A percentile compares a stretch with the other conserved stretches of the same genome.
phyloP scores from a whole-genome alignment of 306 rosid species.

The Corylus heterophylla region DNA sequence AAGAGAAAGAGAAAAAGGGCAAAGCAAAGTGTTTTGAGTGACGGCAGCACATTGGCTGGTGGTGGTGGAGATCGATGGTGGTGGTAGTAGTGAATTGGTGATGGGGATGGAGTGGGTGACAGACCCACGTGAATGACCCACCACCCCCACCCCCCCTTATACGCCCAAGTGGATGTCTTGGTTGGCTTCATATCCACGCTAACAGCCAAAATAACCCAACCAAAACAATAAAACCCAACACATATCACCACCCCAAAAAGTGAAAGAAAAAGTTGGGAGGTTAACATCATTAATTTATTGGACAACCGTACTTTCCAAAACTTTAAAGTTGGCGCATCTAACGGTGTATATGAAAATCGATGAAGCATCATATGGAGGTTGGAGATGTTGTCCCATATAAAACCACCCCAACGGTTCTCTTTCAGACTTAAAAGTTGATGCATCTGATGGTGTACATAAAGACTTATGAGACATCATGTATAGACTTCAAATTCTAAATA shows the following conservation, averaged over 20 bases:
- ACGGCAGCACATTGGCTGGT: slow-evolving; percentile 50
- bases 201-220: slow-evolving; percentile 65
- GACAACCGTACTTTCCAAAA: too few relatives aligned
- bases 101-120: slow-evolving; percentile 68
- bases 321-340: too few relatives aligned
- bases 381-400: too few relatives aligned
- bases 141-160: slow-evolving; percentile 39
- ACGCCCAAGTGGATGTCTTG: slow-evolving; percentile 50
- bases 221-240: slow-evolving; percentile 47
- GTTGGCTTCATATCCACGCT: slow-evolving; percentile 95
- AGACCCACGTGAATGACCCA: slow-evolving; percentile 77
- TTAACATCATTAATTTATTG: slow-evolving; percentile 50
- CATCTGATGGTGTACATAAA: too few relatives aligned
- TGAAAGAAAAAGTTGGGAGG: slow-evolving; percentile 23
- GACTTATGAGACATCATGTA: too few relatives aligned
- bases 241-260: slow-evolving; percentile 27
- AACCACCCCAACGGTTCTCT: too few relatives aligned
- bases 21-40: slow-evolving; percentile 34
- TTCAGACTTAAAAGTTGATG: too few relatives aligned
- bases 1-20: background rate
- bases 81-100: slow-evolving; percentile 32
- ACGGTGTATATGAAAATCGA: too few relatives aligned
- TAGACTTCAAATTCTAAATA: too few relatives aligned
- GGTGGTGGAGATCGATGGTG: slow-evolving; percentile 32
- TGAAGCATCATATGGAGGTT: too few relatives aligned